These are phyloP conservation scores for Elsinoe necatrix DNA, from an alignment of 2,329 filamentous ascomycete species.

Conservation along the genomic window DNA sequence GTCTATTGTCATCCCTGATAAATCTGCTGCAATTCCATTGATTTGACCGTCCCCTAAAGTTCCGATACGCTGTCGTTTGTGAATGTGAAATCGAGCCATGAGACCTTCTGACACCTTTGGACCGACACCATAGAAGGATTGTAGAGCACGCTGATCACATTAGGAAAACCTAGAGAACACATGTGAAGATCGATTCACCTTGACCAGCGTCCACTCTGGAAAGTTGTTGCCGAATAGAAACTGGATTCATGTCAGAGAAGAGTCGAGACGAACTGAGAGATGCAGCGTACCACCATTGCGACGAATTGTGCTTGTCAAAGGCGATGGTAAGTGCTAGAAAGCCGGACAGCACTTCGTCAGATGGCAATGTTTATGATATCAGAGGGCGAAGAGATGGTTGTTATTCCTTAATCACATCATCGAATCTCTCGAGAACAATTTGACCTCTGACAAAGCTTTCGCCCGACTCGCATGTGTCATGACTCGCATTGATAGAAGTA, in stretches of 20 bases:
- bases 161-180: conserved; percentile 42
- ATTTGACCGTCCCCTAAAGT: conserved; percentile 66
- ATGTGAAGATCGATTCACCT: not conserved
- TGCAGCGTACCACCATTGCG: conserved; percentile 18
- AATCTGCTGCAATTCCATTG: conserved; percentile 71
- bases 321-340: no score
- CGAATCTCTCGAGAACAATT: not conserved
- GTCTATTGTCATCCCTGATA: conserved; percentile 89
- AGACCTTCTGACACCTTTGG: conserved; percentile 60
- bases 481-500: not conserved
- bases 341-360: no score
- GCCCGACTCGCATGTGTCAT: not conserved
- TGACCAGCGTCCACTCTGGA: conserved; percentile 67
- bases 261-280: not conserved
- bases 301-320: not conserved
- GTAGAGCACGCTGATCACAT: conserved; percentile 47
- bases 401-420: no score
- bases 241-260: conserved; percentile 5
- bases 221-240: conserved; percentile 85
- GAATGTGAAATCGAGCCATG: conserved; percentile 82
- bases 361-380: no score
- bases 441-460: not conserved
- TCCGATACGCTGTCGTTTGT: conserved; percentile 71
- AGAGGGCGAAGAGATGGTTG: no score
- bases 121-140: conserved; percentile 81